phyloP scores from a whole-genome alignment of 768 basidiomycete species.

The Austroboletus festivus region DNA sequence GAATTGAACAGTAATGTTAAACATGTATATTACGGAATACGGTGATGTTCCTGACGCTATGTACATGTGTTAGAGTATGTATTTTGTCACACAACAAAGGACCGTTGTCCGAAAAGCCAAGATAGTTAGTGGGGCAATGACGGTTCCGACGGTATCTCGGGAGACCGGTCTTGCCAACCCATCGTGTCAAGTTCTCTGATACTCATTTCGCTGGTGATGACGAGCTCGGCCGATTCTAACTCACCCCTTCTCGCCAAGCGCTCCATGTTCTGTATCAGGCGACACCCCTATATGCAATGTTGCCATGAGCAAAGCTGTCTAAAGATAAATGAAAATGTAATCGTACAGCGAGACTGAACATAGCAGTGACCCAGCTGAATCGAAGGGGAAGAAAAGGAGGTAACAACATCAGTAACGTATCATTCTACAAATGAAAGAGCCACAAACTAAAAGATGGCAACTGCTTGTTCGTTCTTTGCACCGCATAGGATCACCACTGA shows the following conservation, averaged over 20 bases:
- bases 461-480: background rate
- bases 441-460: conserved; percentile 9
- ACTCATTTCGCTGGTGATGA: conserved; percentile 13
- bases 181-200: background rate
- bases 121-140: background rate
- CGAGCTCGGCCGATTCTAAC: background rate
- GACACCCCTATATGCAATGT: conserved; percentile 20
- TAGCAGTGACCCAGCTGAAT: conserved; percentile 13
- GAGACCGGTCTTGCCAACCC: background rate
- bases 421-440: background rate
- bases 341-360: conserved; percentile 14
- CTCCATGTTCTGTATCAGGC: conserved; percentile 23
- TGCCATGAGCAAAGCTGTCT: background rate
- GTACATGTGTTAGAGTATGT: no score
- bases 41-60: no score
- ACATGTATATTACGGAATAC: no score
- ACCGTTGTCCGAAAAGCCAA: background rate
- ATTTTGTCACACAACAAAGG: no score
- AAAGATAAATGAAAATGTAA: background rate
- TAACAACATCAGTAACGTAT: background rate
- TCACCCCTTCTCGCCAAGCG: conserved; percentile 10
- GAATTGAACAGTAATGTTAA: no score
- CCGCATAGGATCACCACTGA: conserved; percentile 1
- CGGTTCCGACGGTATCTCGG: background rate
- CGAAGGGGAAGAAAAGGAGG: background rate